Percentiles rank a stretch among this genome's conserved stretches.
Evolutionary conservation across 202 grass and related monocot species (phyloP).

Genomic region (Setaria viridis): DNA sequence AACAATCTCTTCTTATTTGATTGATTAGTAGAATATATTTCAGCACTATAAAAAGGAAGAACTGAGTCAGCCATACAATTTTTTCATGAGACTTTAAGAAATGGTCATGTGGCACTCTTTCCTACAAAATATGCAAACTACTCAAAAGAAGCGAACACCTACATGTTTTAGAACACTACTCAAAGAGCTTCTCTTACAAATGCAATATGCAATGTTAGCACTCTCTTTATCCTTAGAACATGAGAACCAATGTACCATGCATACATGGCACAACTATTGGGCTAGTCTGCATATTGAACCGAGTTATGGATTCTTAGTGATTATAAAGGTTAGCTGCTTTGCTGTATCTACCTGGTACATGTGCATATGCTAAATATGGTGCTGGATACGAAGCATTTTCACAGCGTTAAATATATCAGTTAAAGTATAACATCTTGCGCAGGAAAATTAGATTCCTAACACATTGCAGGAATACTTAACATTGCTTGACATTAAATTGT

Average conservation of each 20-base stretch:
- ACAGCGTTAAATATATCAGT: background rate
- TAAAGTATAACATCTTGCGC: background rate
- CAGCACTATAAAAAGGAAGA: background rate
- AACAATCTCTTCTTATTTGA: conserved; percentile 43
- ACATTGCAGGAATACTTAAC: background rate
- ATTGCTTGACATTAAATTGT: background rate
- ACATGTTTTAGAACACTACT: background rate
- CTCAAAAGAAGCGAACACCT: background rate
- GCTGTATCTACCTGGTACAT: background rate
- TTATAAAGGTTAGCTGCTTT: background rate
- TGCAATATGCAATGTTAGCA: background rate
- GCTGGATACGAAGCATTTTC: background rate
- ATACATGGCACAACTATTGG: background rate
- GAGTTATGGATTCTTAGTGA: background rate
- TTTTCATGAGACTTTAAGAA: background rate
- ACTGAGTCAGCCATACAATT: background rate
- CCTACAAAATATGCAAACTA: background rate
- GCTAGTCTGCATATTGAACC: background rate
- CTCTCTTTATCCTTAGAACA: background rate
- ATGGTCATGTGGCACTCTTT: background rate
- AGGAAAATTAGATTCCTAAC: background rate
- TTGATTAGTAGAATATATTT: background rate
- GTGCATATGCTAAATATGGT: background rate
- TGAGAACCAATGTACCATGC: background rate
- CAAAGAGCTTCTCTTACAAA: background rate